Evolutionary conservation across 1,284 basidiomycete species (phyloP).

Genomic region (Fomitopsis schrenkii): DNA sequence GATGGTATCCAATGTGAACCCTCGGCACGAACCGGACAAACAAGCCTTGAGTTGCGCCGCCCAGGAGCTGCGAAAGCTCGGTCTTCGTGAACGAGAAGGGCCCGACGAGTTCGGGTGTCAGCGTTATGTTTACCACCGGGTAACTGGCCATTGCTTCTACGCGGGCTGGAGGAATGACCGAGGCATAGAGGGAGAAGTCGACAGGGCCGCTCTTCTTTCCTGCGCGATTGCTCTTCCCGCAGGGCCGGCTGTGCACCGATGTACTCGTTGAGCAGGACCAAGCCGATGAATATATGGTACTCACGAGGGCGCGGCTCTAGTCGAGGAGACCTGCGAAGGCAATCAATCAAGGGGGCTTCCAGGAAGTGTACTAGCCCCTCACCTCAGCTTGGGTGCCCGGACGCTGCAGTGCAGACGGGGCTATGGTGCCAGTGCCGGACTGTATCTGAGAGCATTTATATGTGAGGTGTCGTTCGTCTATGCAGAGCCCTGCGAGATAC

Average conservation of each 20-base stretch:
- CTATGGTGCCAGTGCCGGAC: background rate
- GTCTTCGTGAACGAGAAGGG: slow-evolving; percentile 15
- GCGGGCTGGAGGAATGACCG: slow-evolving; percentile 10
- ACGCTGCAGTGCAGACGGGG: background rate
- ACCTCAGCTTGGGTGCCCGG: background rate
- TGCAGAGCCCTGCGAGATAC: too few relatives aligned
- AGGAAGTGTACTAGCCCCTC: background rate
- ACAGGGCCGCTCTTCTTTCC: slow-evolving; percentile 1
- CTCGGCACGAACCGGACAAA: slow-evolving; percentile 13
- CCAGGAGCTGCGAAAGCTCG: slow-evolving; percentile 15
- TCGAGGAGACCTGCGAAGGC: background rate
- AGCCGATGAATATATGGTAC: background rate
- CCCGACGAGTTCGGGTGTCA: slow-evolving; percentile 4
- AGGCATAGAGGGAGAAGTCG: slow-evolving; percentile 11
- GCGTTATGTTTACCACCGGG: slow-evolving; percentile 9
- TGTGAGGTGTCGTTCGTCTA: background rate
- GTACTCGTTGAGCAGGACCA: background rate
- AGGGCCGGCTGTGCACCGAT: slow-evolving; percentile 2
- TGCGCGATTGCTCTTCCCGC: background rate
- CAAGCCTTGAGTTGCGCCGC: slow-evolving; percentile 16
- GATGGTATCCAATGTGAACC: background rate
- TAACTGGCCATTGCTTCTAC: slow-evolving; percentile 5
- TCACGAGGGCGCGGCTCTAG: background rate
- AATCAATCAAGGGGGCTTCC: background rate
- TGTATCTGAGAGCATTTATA: background rate